Base-by-base conservation (phyloP, 1,139 yeast genomes). In the Suhomyces yuchorum region DNA sequence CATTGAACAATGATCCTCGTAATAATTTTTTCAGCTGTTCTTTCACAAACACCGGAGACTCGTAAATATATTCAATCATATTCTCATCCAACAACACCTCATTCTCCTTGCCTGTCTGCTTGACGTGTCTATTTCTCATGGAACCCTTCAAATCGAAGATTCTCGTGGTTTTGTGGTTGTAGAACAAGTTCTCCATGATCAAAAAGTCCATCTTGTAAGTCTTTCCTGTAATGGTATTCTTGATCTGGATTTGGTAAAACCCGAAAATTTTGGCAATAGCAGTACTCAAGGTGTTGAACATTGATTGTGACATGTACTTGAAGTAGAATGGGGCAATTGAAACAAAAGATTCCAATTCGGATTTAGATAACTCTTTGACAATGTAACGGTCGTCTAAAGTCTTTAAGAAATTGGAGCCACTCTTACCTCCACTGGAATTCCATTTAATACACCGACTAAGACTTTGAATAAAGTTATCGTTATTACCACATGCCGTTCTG, bases 71-170 rank as follows among this genome's bases (percentile, higher is more conserved):
- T 65, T 95, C 99, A 55, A 95, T 96, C 98, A 95, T 93, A 61
- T 95, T 95, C 60, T 93, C 99, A 68, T 95, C 99, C 49, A 95
- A 69, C 35, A 95, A 71, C 1, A 95, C 99, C 66, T 95, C 98
- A 61, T 95, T 91, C 55, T 87, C 97, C 59, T 84, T 84, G 5
- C 99, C 99, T 0, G 99, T 95, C 65, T 92, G 97, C 56, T 93
- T 87, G 30, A 92, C 99, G 61, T 92, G 98, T 53, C 99, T 77
- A 66, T 95, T 95, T 52, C 99, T 75, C 99, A 95, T 93, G 0
- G 98, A 91, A 0, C 99, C 99, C 67, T 95, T 95, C 64, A 95
- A 77, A 66, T 95, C 99, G 68, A 93, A 95, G 40, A 93, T 91
- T 56, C 98, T 73, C 15, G 91, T 79, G 50, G 95, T 87, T 56